Evolutionary conservation across 164 flowering plant genomes (phyloP).

Genomic region (grape (Vitis vinifera)): ASM3070453v1 NC_081822.1:26190501-26191000

Average conservation of each 20-base stretch:
- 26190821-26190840: too few relatives aligned
- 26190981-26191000: too few relatives aligned
- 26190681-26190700: slow-evolving; percentile 50
- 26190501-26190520: slow-evolving; percentile 76
- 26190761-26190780: slow-evolving; percentile 50
- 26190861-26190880: too few relatives aligned
- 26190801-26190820: slow-evolving; percentile 49
- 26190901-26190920: too few relatives aligned
- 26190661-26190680: slow-evolving; percentile 61
- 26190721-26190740: slow-evolving; percentile 78
- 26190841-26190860: too few relatives aligned
- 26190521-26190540: slow-evolving; percentile 85
- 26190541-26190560: slow-evolving; percentile 94
- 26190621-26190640: slow-evolving; percentile 82
- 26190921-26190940: too few relatives aligned
- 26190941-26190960: too few relatives aligned
- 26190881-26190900: too few relatives aligned
- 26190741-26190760: slow-evolving; percentile 72
- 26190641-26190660: slow-evolving; percentile 88
- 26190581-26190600: slow-evolving; percentile 75
- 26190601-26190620: slow-evolving; percentile 61
- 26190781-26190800: slow-evolving; percentile 69
- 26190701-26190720: slow-evolving; percentile 60
- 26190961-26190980: too few relatives aligned
- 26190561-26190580: slow-evolving; percentile 97